These are phyloP conservation scores for Protea cynaroides DNA, from an alignment of 164 flowering plant genomes.

Conservation along the genomic window DNA sequence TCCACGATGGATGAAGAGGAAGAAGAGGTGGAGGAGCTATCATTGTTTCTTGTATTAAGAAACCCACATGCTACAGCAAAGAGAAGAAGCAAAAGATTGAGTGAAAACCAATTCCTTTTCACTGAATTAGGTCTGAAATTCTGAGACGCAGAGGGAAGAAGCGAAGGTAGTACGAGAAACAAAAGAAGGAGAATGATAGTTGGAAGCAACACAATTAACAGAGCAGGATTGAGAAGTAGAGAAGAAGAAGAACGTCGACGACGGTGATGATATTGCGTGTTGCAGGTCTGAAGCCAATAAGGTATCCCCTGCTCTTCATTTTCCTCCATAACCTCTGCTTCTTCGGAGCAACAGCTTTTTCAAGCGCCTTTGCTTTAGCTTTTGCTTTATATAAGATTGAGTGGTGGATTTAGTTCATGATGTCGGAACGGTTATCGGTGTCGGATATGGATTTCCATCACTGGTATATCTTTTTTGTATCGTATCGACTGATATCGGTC, in stretches of 20 bases:
- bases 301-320: constrained; percentile 7
- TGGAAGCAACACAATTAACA: constrained; percentile 39
- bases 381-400: too few species aligned
- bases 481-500: too few species aligned
- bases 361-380: neutral
- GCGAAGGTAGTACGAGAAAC: constrained; percentile 38
- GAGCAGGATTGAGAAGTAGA: constrained; percentile 26
- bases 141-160: constrained; percentile 34
- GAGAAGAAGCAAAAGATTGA: constrained; percentile 57
- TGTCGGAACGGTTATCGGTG: neutral
- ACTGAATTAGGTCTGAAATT: constrained; percentile 37
- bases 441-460: too few species aligned
- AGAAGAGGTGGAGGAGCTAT: too few species aligned
- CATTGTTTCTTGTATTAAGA: constrained; percentile 40
- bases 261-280: constrained; percentile 7
- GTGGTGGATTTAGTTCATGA: neutral
- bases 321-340: constrained; percentile 10
- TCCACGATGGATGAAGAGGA: neutral
- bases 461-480: too few species aligned
- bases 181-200: constrained; percentile 26
- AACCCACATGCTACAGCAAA: constrained; percentile 79
- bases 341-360: constrained; percentile 4
- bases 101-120: constrained; percentile 57
- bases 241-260: constrained; percentile 26
- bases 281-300: constrained; percentile 16